Percentiles rank a stretch among this genome's conserved stretches.
phyloP scores from a whole-genome alignment of 177 flowering plant genomes.

The Vitis hybrid region DNA sequence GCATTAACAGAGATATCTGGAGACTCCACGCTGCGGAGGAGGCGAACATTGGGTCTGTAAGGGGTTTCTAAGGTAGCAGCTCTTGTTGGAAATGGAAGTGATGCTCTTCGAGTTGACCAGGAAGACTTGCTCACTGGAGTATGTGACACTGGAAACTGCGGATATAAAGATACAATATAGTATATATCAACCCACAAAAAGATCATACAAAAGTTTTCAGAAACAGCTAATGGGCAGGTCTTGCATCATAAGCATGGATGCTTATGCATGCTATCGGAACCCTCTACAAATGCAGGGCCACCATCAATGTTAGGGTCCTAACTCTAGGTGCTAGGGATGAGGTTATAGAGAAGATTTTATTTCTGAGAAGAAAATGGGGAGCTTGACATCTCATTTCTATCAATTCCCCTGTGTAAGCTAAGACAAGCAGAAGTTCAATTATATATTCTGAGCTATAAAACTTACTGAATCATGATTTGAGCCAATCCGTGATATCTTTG shows the following conservation, averaged over 20 bases:
- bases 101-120: conserved; percentile 53
- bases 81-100: conserved; percentile 68
- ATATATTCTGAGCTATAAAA: not conserved
- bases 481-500: conserved; percentile 39
- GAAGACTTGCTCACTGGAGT: conserved; percentile 45
- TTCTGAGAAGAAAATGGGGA: no score
- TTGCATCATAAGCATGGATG: no score
- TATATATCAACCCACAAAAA: not conserved
- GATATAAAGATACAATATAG: not conserved
- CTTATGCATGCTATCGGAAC: no score
- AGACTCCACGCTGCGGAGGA: conserved; percentile 37
- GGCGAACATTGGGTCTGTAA: conserved; percentile 27
- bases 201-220: not conserved
- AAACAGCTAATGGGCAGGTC: not conserved
- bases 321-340: no score
- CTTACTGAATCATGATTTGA: conserved; percentile 63
- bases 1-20: conserved; percentile 68
- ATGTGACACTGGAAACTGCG: conserved; percentile 57
- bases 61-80: conserved; percentile 32
- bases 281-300: no score
- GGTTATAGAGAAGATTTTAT: no score
- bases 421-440: no score
- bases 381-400: no score
- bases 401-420: no score
- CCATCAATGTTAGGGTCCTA: no score